Evolutionary conservation across 768 basidiomycete species (phyloP).

Genomic region (Boletus speciosus): DNA sequence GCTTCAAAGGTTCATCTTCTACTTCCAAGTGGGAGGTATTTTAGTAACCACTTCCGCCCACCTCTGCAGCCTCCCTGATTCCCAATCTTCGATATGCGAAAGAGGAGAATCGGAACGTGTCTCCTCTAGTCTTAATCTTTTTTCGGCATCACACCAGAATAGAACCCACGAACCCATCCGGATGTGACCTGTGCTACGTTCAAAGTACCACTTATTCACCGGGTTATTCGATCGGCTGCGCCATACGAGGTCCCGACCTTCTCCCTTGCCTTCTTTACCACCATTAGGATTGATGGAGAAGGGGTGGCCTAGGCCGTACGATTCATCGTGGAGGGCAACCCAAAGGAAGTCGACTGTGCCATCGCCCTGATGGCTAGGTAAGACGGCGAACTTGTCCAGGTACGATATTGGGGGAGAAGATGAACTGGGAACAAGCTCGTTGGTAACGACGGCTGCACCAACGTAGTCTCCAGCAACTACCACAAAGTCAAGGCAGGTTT

Average conservation of each 20-base stretch:
- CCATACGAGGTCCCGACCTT: slow-evolving; percentile 96
- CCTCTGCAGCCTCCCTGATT: slow-evolving; percentile 59
- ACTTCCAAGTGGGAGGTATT: slow-evolving; percentile 80
- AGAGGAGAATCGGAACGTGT: slow-evolving; percentile 60
- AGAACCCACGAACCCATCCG: slow-evolving; percentile 85
- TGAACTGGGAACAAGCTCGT: slow-evolving; percentile 40
- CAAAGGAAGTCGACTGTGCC: slow-evolving; percentile 99
- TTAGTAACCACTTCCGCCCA: slow-evolving; percentile 69
- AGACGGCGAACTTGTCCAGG: slow-evolving; percentile 97
- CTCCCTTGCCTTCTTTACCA: slow-evolving; percentile 83
- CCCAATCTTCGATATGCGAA: slow-evolving; percentile 75
- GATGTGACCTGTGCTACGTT: slow-evolving; percentile 88
- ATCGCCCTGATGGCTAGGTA: slow-evolving; percentile 93
- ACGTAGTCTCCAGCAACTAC: slow-evolving; percentile 94
- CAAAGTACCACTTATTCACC: slow-evolving; percentile 99
- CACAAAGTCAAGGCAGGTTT: slow-evolving; percentile 79
- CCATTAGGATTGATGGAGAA: slow-evolving; percentile 96
- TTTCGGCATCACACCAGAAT: slow-evolving; percentile 99
- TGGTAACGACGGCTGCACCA: slow-evolving; percentile 92
- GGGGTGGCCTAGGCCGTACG: slow-evolving; percentile 91
- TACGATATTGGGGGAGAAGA: slow-evolving; percentile 64
- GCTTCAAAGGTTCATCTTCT: slow-evolving; percentile 8
- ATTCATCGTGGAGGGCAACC: slow-evolving; percentile 98
- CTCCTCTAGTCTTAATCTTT: slow-evolving; percentile 67
- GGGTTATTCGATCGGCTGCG: slow-evolving; percentile 90